Evolutionary conservation across 768 basidiomycete species (phyloP), one percentile per base, ranked within the genome.

Genomic region (Psilocybe subaeruginosa): DNA sequence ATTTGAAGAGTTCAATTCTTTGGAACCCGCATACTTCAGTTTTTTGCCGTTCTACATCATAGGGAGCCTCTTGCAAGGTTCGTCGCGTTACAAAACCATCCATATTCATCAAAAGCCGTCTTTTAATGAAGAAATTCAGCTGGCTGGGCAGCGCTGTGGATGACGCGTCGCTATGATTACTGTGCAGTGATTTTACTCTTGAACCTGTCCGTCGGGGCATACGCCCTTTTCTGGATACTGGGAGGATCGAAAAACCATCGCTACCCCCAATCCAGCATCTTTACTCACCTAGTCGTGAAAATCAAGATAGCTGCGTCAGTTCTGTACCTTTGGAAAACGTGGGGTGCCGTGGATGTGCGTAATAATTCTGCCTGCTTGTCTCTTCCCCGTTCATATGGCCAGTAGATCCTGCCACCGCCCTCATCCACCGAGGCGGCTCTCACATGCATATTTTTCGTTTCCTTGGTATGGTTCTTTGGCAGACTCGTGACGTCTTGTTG

Each of bases 281-380:
- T 56, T 8, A 64, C 63, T 17, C 59, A 64, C 23, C 43, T 56
- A 8, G 35, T 60, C 8, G 59, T 60, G 17, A 56, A 60, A 54
- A 12, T 60, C 14, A 17, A 54, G 39, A 60, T 64, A 16, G 63
- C 63, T 16, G 19, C 51, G 31, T 51, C 58, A 2, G 55, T 60
- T 3, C 48, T 64, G 8, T 60, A 48, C 33, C 37, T 64, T 2
- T 64, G 59, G 63, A 64, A 60, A 33, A 46, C 59, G 4, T 57
- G 63, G 59, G 63, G 63, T 1, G 63, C 59, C 2, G 14, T 64
- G 8, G 63, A 64, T 52, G 63, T 64, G 30, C 51, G 41, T 56
- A 8, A 12, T 27, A 33, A 8, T 31, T 12, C 12, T 46, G 41
- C 11, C 11, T 7, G 4, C 16, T 29, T 16, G 17, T 41, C 16